These are phyloP conservation scores for Pistacia integerrima DNA, from an alignment of 345 rosid genomes.

Conservation along the genomic window DNA sequence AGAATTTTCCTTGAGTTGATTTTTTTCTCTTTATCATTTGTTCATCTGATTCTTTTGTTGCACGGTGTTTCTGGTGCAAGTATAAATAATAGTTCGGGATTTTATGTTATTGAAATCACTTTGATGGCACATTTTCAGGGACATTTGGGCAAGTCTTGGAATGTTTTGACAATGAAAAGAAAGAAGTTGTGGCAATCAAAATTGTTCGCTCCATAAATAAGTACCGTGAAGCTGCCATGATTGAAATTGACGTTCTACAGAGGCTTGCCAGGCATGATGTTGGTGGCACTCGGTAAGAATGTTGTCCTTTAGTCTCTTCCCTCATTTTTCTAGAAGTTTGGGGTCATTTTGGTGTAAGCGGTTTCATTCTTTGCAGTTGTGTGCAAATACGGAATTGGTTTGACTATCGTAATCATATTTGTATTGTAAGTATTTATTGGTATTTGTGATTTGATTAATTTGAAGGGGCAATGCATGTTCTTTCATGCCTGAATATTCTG, in stretches of 20 bases:
- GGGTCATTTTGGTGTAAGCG: constrained; percentile 50
- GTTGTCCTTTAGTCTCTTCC: constrained; percentile 4
- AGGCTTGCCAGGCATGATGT: constrained; percentile 76
- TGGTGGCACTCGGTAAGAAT: constrained; percentile 73
- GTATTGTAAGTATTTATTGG: constrained; percentile 93
- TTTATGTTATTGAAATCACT: neutral
- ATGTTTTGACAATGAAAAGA: constrained; percentile 77
- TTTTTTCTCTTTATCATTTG: neutral
- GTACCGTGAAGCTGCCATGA: constrained; percentile 92
- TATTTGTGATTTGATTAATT: constrained; percentile 56
- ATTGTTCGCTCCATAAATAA: constrained; percentile 75
- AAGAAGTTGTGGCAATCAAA: constrained; percentile 85
- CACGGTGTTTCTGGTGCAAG: neutral
- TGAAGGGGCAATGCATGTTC: constrained; percentile 39
- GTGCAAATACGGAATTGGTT: constrained; percentile 99
- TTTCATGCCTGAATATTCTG: constrained; percentile 41
- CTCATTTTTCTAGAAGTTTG: constrained; percentile 28
- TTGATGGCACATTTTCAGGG: constrained; percentile 42
- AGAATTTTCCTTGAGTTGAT: neutral
- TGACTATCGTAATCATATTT: constrained; percentile 99
- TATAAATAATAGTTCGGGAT: neutral
- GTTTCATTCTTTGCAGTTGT: constrained; percentile 98
- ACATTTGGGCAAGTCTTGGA: constrained; percentile 90
- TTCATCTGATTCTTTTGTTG: neutral
- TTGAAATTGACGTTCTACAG: constrained; percentile 78